Evolutionary conservation across 2,329 filamentous ascomycete genomes (phyloP), one percentile per base, ranked within the genome.

Genomic region (Pseudocercospora cruenta): DNA sequence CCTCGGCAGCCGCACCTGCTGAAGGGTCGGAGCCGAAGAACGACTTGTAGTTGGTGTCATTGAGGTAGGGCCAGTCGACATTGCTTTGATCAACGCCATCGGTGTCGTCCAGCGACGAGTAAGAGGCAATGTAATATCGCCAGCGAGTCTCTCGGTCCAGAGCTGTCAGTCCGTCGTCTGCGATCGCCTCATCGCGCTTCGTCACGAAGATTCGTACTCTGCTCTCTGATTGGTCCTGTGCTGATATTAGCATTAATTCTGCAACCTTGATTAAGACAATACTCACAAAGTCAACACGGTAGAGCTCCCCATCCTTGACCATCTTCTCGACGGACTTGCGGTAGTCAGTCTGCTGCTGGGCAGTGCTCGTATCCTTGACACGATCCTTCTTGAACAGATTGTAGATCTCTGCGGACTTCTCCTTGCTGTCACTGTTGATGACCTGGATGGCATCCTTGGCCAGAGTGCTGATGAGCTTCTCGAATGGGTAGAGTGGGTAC

Each of bases 121-220:
- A 98, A 0, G 94, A 93, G 19, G 94, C 94, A 64, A 97, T 92
- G 77, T 99, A 99, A 81, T 96, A 96, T 73, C 94, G 92, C 95
- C 95, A 99, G 45, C 88, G 82, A 68, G 85, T 84, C 70, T 88
- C 85, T 9, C 66, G 69, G 60, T 77, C 75, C 16, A 72, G 60
- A 3, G 82, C 80, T 60, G 83, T 85, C 24, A 88, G 86, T 68
- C 93, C 89, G 64, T 90, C 90, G 75, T 95, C 91, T 47, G 62
- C 68, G 83, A 87, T 89, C 1, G 84, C 90, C 71, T 97, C 93
- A 71, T 96, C 92, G 75, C 90, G 90, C 72, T 95, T 93, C 77
- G 97, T 93, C 0, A 96, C 91, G 47, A 92, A 92, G 10, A 96
- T 85, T 1, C 87, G 89, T 36, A 91, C 88, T 75, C 91, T 88